These are phyloP conservation scores for Psidium friedrichsthalianum DNA, from an alignment of 345 rosid species.

Conservation along the genomic window DNA sequence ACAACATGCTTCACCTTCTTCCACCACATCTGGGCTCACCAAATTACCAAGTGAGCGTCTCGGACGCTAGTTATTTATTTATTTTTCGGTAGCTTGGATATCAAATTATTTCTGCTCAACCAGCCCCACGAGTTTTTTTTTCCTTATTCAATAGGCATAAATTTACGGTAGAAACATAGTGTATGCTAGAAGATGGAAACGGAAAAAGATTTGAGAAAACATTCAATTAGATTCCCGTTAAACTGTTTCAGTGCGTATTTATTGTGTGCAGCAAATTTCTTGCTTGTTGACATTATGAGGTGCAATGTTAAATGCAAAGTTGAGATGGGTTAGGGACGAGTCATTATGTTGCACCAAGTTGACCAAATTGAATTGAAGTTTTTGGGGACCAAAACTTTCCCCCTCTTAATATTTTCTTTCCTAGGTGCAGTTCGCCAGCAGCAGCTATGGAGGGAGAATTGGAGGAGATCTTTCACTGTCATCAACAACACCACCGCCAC, in stretches of 20 bases:
- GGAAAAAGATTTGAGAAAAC: neutral
- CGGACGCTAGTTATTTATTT: neutral
- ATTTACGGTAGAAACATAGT: neutral
- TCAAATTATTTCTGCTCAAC: neutral
- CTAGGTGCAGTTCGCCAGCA: constrained; percentile 39
- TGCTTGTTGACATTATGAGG: neutral
- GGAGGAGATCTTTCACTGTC: constrained; percentile 63
- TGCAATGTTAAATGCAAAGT: neutral
- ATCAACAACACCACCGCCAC: constrained; percentile 16
- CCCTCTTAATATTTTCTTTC: neutral
- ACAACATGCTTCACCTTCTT: constrained; percentile 15
- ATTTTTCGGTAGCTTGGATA: neutral
- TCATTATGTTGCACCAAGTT: neutral
- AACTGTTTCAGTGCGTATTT: neutral
- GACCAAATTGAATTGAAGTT: neutral
- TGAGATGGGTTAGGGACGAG: neutral
- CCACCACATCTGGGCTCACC: constrained; percentile 23
- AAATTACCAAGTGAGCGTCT: constrained; percentile 16
- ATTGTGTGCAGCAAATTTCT: neutral
- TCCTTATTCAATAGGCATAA: neutral
- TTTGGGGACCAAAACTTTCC: neutral
- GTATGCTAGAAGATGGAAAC: neutral
- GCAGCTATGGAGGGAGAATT: constrained; percentile 38
- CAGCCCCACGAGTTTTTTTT: neutral
- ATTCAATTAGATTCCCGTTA: neutral